Evolutionary conservation across 257 asterid genomes (phyloP).

Genomic region (Lycium ferocissimum): DNA sequence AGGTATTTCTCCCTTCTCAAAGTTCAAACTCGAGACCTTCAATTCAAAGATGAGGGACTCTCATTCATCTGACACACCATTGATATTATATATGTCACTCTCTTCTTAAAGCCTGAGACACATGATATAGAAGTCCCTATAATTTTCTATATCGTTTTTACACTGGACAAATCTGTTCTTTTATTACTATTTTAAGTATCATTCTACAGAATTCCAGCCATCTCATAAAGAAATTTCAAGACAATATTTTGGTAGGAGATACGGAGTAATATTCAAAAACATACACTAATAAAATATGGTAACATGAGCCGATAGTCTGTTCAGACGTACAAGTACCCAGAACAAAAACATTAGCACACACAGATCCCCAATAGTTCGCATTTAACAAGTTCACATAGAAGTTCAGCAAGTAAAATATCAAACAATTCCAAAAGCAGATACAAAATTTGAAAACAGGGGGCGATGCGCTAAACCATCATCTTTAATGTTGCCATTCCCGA

Average conservation of each 20-base stretch:
- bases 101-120: not conserved
- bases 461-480: not conserved
- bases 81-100: not conserved
- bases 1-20: too few species aligned
- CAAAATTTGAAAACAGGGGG: not conserved
- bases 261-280: not conserved
- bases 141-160: not conserved
- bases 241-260: not conserved
- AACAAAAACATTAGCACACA: not conserved
- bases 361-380: not conserved
- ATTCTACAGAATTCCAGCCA: not conserved
- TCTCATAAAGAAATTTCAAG: not conserved
- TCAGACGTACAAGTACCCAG: not conserved
- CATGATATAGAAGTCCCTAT: not conserved
- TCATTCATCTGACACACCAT: not conserved
- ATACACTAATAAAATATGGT: not conserved
- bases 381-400: not conserved
- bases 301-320: not conserved
- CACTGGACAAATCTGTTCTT: not conserved
- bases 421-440: not conserved
- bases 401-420: not conserved
- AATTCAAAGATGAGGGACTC: not conserved
- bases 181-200: not conserved
- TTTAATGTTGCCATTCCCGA: slow-evolving; percentile 3
- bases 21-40: too few species aligned